Base-by-base conservation (phyloP, 768 basidiomycete species). In the Plicaturopsis crispa region DNA sequence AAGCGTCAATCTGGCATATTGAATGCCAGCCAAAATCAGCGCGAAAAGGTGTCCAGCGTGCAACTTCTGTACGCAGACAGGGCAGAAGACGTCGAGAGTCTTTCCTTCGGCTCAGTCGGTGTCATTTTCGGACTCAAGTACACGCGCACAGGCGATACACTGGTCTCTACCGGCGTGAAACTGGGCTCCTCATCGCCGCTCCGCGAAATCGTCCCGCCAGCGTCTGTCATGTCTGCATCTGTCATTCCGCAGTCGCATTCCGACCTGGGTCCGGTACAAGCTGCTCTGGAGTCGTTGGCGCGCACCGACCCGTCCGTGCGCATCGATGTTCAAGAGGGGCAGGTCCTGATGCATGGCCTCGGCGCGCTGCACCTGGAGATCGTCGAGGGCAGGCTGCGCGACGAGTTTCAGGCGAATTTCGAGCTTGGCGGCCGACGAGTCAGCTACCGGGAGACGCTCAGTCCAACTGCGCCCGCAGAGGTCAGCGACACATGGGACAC, bases 221-320 rank as follows among this genome's bases (percentile, higher is more conserved):
- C 85, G n/a, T 72, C 90, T 2, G 84, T 91, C 36, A 87, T 92
- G 55, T 85, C 89, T 10, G 80, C 77, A 18, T 84, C 88, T 3
- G 75, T 92, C 45, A 73, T 88, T 37, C 87, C 89, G 12, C 75
- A 79, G 28, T 83, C 86, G 17, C 78, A 86, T 51, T 72, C 83
- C 6, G 90, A 92, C 53, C 62, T 87, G 7, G 72, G 75, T 40
- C 78, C 82, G 14, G 84, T 91, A 2, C 80, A 87, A 59, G 71
- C 78, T 33, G 89, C 89, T 6, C 62, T 92, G 14, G 64, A 71
- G 19, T 64, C 83, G 1, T 63, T 92, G 19, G 65, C 75, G 13
- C 80, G 89, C n/a, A 91, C 90, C 1, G 89, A 92, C 51, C 89
- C 89, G n/a, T 90, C 87, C 1, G 75, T 90, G 20, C 80, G 90